A percentile compares a stretch with the other conserved stretches of the same genome.
Conservation (phyloP, 2,329 filamentous ascomycete species). For the Ilyonectria destructans region DNA sequence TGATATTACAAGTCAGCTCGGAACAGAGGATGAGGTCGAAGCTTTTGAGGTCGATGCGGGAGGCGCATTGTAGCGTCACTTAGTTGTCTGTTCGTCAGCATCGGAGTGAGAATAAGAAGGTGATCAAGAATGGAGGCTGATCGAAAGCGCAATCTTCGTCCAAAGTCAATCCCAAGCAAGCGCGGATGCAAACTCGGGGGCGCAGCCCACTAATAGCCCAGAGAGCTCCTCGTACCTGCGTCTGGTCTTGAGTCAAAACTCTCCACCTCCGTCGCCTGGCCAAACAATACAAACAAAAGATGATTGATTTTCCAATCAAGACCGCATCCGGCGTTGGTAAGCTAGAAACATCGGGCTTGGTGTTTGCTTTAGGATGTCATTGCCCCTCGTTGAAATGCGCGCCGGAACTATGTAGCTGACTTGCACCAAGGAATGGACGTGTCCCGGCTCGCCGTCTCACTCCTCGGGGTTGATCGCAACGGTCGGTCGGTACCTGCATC, state of each 20-base stretch:
- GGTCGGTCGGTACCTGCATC: constrained; percentile 21
- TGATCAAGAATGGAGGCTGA: neutral
- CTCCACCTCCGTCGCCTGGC: constrained; percentile 1
- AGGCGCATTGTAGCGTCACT: neutral
- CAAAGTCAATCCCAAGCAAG: neutral
- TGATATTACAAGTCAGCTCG: constrained; percentile 16
- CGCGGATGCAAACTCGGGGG: neutral
- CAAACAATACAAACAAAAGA: constrained; percentile 6
- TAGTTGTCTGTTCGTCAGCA: neutral
- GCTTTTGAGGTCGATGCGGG: neutral
- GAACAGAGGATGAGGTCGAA: constrained; percentile 6
- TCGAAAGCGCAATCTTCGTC: neutral
- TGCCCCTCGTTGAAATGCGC: constrained; percentile 6
- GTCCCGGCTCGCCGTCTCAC: constrained; percentile 8
- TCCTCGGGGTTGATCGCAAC: constrained; percentile 14
- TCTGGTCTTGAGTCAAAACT: constrained; percentile 5
- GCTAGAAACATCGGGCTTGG: neutral
- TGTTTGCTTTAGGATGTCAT: neutral
- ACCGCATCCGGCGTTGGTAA: neutral
- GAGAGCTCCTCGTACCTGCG: constrained; percentile 21
- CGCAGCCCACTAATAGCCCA: neutral
- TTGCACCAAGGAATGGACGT: constrained; percentile 11
- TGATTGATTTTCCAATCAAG: neutral
- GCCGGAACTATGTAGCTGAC: neutral
- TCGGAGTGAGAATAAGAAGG: neutral